phyloP scores from a whole-genome alignment of 176 grass and related monocot genomes.

The Eleusine indica region DNA sequence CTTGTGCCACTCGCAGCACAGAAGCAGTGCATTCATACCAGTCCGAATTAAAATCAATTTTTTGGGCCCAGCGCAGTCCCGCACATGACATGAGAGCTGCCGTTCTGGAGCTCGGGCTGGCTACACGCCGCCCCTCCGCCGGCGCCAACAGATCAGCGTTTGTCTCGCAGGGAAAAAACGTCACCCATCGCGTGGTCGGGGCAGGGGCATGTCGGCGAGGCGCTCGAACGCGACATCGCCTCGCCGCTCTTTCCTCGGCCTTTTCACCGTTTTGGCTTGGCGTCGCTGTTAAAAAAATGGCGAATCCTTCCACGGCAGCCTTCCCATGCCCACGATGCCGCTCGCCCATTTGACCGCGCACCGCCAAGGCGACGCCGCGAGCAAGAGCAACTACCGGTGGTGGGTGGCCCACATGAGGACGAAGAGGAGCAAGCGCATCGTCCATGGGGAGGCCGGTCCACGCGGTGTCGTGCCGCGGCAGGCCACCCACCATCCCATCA shows the following conservation, averaged over 20 bases:
- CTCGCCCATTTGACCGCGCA: conserved; percentile 25
- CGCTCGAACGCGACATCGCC: not conserved
- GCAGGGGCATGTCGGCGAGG: conserved; percentile 1
- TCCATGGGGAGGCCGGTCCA: conserved; percentile 17
- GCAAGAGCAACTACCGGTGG: not conserved
- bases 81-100: not conserved
- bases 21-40: no score
- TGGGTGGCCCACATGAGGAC: not conserved
- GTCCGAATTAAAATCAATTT: no score
- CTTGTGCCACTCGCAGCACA: no score
- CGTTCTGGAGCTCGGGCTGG: no score
- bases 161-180: not conserved
- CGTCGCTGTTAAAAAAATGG: no score
- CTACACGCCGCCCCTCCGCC: not conserved
- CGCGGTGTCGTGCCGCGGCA: conserved; percentile 52
- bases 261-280: not conserved
- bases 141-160: not conserved
- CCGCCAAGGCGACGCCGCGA: not conserved
- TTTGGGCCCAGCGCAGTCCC: no score
- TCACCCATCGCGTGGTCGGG: not conserved
- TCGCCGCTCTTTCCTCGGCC: not conserved
- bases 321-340: no score
- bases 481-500: not conserved
- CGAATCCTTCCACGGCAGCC: not conserved
- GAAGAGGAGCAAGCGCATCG: no score